Evolutionary conservation across 306 rosid species (phyloP).

Genomic region (Acacia crassicarpa): DNA sequence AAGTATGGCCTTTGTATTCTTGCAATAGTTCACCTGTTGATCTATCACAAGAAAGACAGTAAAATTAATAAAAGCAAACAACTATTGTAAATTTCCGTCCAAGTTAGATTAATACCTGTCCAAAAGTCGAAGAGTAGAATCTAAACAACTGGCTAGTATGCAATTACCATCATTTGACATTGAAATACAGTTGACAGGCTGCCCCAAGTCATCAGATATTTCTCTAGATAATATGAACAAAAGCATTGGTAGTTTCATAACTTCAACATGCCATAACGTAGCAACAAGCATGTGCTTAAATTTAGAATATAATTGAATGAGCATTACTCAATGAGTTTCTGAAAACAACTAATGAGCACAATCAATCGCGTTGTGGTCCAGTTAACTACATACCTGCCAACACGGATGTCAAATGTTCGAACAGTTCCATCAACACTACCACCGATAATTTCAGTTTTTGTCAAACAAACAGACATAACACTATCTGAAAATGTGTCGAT

Average conservation of each 20-base stretch:
- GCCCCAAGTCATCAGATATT: conserved; percentile 77
- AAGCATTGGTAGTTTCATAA: background rate
- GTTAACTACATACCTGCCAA: conserved; percentile 73
- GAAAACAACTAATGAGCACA: conserved; percentile 39
- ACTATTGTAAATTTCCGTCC: background rate
- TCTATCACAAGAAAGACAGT: conserved; percentile 46
- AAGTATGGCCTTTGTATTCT: conserved; percentile 84
- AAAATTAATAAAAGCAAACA: conserved; percentile 15
- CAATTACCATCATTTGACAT: conserved; percentile 94
- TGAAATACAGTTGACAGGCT: conserved; percentile 89
- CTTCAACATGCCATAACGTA: conserved; percentile 2
- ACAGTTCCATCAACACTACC: conserved; percentile 99
- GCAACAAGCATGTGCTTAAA: background rate
- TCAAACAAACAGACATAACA: conserved; percentile 86
- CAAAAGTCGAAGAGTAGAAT: conserved; percentile 75
- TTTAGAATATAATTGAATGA: background rate
- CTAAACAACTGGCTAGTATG: conserved; percentile 80
- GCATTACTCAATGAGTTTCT: background rate
- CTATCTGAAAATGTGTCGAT: conserved; percentile 81
- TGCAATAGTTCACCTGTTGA: conserved; percentile 80
- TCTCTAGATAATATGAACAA: conserved; percentile 52
- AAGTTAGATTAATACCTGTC: conserved; percentile 55
- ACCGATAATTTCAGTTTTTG: conserved; percentile 81
- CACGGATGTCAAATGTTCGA: conserved; percentile 79
- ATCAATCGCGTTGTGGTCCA: conserved; percentile 25